A percentile compares a stretch with the other conserved stretches of the same genome.
phyloP scores from a whole-genome alignment of 176 grass and related monocot species.

The Eremochloa ophiuroides region DNA sequence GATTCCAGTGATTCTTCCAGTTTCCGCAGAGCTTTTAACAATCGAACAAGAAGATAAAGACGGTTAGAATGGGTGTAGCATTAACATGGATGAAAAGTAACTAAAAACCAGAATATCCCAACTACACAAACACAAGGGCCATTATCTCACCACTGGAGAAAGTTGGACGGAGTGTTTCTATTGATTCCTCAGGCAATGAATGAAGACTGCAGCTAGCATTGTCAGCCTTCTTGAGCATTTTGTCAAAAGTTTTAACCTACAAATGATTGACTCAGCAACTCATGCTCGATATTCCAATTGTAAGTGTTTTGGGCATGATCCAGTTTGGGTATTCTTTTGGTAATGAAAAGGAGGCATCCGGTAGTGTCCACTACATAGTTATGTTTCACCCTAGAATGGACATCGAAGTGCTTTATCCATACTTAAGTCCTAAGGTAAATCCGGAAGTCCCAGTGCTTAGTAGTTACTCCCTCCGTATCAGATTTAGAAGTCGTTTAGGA shows the following conservation, averaged over 20 bases:
- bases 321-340: background rate
- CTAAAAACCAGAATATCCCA: background rate
- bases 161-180: constrained; percentile 56
- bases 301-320: background rate
- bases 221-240: constrained; percentile 78
- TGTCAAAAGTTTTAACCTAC: constrained; percentile 73
- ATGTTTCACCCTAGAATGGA: constrained; percentile 12
- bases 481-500: too few species aligned
- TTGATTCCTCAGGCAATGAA: constrained; percentile 51
- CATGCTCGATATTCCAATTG: background rate
- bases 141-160: constrained; percentile 52
- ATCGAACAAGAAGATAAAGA: constrained; percentile 5
- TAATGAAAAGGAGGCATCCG: constrained; percentile 5
- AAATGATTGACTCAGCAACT: constrained; percentile 21
- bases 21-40: constrained; percentile 72
- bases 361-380: background rate
- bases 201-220: constrained; percentile 53
- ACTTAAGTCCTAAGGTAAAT: background rate
- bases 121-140: background rate
- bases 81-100: background rate
- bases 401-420: background rate
- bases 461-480: too few species aligned
- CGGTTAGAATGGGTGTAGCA: constrained; percentile 12
- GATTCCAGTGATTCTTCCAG: constrained; percentile 58
- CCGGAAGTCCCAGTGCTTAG: background rate